Base-by-base conservation (phyloP, 2,329 filamentous ascomycete genomes). In the Colletotrichum sp. region DNA sequence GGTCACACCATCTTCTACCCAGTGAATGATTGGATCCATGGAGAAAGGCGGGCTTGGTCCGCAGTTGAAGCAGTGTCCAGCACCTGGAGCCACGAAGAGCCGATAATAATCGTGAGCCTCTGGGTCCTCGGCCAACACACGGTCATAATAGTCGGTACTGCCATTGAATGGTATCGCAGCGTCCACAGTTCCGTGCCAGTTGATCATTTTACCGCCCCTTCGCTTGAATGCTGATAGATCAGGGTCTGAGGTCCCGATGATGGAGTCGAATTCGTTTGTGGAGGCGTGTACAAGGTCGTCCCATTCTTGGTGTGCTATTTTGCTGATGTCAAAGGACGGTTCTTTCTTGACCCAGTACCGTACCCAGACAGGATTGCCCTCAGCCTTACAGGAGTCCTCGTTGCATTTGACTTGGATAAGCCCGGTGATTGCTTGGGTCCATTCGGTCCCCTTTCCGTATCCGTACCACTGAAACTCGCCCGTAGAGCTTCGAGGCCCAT, bases 51-150 rank as follows among this genome's bases (percentile, higher is more conserved):
- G 52, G 16, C 21, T 26, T 57, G 52, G 52, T 26, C 52, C 21
- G 4, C 21, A 57, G 8, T 57, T 26, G 52, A 57, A 57, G 21
- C 90, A 91, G 79, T 91, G 89, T 16, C 81, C 84, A 82, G 90
- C 87, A 1, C 89, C 89, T 2, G 88, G 88, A 4, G 90, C 85
- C 6, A 84, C 80, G 79, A 90, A 91, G 78, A 89, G 83, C 2
- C 84, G 80, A 81, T 89, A 92, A 80, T 89, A 89, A 30, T 88
- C 86, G 8, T 26, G 26, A 4, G 66, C 79, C 39, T 82, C 68
- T 70, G 83, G 84, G 74, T 84, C 86, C 85, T 3, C 78, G 78
- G 5, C 75, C 77, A 68, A 28, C 13, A 68, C 70, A 18, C 52
- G 44, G 6, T 72, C 49, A 5, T 57, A 39, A 76, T 85, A 86